Evolutionary conservation across 306 rosid genomes (phyloP), one percentile per base, ranked within the genome.

Genomic region (Prunus mira): DNA sequence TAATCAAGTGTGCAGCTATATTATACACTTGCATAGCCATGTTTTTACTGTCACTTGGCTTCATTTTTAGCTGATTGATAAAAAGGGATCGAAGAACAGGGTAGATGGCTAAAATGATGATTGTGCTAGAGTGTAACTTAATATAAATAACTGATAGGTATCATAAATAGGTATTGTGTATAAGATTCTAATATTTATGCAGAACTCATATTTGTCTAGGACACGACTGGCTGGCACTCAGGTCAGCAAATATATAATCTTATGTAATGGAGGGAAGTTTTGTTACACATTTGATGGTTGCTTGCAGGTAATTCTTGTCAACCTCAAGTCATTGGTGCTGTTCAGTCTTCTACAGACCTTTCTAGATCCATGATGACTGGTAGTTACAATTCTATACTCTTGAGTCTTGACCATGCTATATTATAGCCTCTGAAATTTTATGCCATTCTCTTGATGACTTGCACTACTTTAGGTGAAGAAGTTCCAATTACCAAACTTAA

Each of bases 381-480:
- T 65, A 65, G 3, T 72, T 55, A 55, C 63, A 12, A 28, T 30
- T 63, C 30, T 12, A 13, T 47, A 51, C 12, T 38, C 30, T 71
- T 10, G 18, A 52, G 49, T 71, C 49, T 63, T 25, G 24, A 54
- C 20, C 32, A n/a, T 66, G 60, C 41, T 72, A 13, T 46, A 27
- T 52, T 49, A 22, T 27, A 51, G 62, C 28, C 47, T 61, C 14
- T 32, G 24, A 4, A 46, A 9, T 19, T 38, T 51, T 28, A 38
- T 62, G 28, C 15, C 19, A 56, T 51, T 68, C 2, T 74, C 52
- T 10, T 69, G 10, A 32, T 62, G 65, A n/a, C 66, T 64, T 77
- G 62, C 68, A 25, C 67, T 9, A n/a, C 43, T 80, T 75, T 49
- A 75, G 80, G 77, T 61, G 66, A 75, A 45, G 72, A 62, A 61